Evolutionary conservation across 108 stramenopile genomes (phyloP).

Genomic region (Cylindrotheca fusiformis): DNA sequence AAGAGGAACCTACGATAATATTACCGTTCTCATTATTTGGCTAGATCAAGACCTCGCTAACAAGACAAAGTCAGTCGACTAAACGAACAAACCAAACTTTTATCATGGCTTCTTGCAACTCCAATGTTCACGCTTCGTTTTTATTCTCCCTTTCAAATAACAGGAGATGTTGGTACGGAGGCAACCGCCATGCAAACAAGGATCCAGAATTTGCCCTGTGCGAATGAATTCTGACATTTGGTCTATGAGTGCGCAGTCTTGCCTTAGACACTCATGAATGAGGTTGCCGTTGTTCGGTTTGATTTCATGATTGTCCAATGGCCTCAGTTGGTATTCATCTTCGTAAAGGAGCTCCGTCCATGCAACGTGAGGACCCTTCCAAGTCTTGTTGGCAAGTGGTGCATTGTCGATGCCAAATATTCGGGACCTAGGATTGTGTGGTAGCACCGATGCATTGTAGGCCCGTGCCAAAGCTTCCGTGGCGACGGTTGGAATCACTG

Average conservation of each 20-base stretch:
- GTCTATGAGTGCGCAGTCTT: not conserved
- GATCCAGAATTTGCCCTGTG: not conserved
- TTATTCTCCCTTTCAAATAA: too few species aligned
- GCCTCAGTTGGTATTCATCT: not conserved
- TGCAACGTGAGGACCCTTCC: not conserved
- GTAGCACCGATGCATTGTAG: slow-evolving; percentile 40
- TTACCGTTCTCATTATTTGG: slow-evolving; percentile 86
- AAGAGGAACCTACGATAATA: slow-evolving; percentile 80
- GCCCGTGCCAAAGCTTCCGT: slow-evolving; percentile 64
- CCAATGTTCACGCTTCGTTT: too few species aligned
- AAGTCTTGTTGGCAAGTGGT: not conserved
- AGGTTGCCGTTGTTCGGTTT: not conserved
- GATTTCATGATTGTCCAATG: not conserved
- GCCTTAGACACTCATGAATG: not conserved
- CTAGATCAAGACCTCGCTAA: slow-evolving; percentile 24
- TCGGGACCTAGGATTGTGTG: slow-evolving; percentile 22
- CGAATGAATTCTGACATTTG: not conserved
- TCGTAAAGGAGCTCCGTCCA: not conserved
- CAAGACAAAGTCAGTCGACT: too few species aligned
- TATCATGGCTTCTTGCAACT: too few species aligned
- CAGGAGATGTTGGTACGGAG: not conserved
- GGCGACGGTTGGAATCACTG: slow-evolving; percentile 49
- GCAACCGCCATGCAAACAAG: not conserved
- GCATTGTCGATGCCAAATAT: slow-evolving; percentile 8
- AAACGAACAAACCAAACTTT: too few species aligned